A percentile compares a stretch with the other conserved stretches of the same genome.
Conservation (phyloP, 805 yeast genomes). For the Saturnispora diversa region DNA sequence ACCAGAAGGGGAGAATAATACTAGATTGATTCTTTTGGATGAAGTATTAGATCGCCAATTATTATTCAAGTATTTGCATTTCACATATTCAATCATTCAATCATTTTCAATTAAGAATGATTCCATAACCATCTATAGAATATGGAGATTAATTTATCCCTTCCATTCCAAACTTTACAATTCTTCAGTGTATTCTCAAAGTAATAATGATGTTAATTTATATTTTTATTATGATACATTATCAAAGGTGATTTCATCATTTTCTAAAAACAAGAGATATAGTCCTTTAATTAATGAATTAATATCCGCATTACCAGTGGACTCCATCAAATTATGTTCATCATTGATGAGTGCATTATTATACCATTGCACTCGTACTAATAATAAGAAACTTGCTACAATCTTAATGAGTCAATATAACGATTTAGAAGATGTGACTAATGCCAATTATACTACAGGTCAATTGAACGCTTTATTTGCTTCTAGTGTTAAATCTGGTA, state of each 20-base stretch:
- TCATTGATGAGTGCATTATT: conserved; percentile 28
- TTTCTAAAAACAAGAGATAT: conserved; percentile 28
- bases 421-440: conserved; percentile 19
- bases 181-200: conserved; percentile 18
- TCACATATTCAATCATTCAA: conserved; percentile 25
- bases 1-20: neutral
- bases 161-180: conserved; percentile 27
- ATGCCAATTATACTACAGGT: conserved; percentile 22
- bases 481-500: conserved; percentile 22
- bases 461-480: conserved; percentile 28
- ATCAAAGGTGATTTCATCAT: conserved; percentile 21
- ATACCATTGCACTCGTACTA: conserved; percentile 24
- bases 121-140: conserved; percentile 21
- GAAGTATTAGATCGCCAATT: conserved; percentile 16
- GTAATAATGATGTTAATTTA: conserved; percentile 24
- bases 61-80: conserved; percentile 23
- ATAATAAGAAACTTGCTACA: conserved; percentile 21
- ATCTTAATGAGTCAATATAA: conserved; percentile 23
- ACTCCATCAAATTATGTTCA: conserved; percentile 29
- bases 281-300: conserved; percentile 21
- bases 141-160: conserved; percentile 26
- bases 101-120: conserved; percentile 22
- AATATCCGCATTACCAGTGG: conserved; percentile 27
- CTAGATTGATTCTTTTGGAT: conserved; percentile 9
- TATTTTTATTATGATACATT: conserved; percentile 26